Percentiles rank a stretch among this genome's conserved stretches.
Conservation (phyloP, 805 yeast genomes). For the Kregervanrija pseudodelftensis region DNA sequence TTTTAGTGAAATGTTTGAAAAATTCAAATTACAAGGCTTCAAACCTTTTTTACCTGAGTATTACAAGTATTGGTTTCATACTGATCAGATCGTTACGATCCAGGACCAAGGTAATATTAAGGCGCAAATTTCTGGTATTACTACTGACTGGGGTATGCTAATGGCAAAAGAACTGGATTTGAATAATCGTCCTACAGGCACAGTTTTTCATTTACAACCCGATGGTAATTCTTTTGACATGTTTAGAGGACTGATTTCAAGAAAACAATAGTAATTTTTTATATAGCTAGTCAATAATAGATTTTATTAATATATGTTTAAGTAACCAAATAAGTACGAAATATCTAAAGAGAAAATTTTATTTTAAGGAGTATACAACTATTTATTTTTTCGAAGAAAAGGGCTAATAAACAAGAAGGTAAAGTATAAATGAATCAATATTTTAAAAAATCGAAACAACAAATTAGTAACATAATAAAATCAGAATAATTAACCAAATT, state of each 20-base stretch:
- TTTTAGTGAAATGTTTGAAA: slow-evolving; percentile 54
- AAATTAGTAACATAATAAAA: too few species aligned
- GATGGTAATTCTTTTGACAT: slow-evolving; percentile 98
- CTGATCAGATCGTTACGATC: slow-evolving; percentile 64
- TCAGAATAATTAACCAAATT: background rate
- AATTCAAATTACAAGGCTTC: slow-evolving; percentile 62
- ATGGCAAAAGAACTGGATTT: slow-evolving; percentile 60
- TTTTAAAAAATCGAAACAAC: too few species aligned
- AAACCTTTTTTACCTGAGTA: slow-evolving; percentile 59
- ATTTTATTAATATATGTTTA: too few species aligned
- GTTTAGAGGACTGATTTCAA: slow-evolving; percentile 78
- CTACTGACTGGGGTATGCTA: slow-evolving; percentile 77
- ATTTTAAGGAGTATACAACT: background rate
- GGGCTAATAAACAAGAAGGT: slow-evolving; percentile 11
- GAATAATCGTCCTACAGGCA: slow-evolving; percentile 42
- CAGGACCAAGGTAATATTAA: slow-evolving; percentile 32
- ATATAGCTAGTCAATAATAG: too few species aligned
- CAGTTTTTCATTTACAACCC: slow-evolving; percentile 70
- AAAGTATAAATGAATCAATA: background rate
- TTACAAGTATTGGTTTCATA: slow-evolving; percentile 83
- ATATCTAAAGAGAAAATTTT: slow-evolving; percentile 6
- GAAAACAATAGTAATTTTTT: slow-evolving; percentile 28
- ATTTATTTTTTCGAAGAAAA: slow-evolving; percentile 10
- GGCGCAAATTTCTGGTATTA: slow-evolving; percentile 74
- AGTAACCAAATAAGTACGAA: too few species aligned